Base-by-base conservation (phyloP, 768 basidiomycete genomes). In the Podaxis pistillaris region DNA sequence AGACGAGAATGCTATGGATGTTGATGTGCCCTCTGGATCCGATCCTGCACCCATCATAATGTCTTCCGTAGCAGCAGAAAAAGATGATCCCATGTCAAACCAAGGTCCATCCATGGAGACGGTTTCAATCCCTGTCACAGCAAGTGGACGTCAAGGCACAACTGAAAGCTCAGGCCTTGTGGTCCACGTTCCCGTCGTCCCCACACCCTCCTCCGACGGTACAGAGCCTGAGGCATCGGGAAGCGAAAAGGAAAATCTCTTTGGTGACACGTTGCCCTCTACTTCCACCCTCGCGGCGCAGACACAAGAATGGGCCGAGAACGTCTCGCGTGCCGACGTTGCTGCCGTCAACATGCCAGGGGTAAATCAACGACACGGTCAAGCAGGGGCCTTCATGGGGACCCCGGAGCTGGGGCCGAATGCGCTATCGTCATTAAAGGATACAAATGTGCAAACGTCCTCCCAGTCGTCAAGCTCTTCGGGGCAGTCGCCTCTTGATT, bases 291-390 rank as follows among this genome's bases (percentile, higher is more conserved):
- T 62, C 17, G 58, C 66, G 12, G 36, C 37, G 22, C 44, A 56
- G 19, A 62, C 61, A 17, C 26, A 47, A 49, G 46, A 47, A 40
- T 84, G 83, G 83, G 82, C 76, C 13, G 78, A 83, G 65, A 74
- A 74, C 56, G 61, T 56, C 11, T 49, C 54, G 1, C 54, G 22
- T 50, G 36, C 44, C 47, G 61, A 56, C 15, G 74, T 78, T 7
- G 71, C 69, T 7, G 73, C 36, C 24, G 4, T 38, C 51, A 59
- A 17, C 33, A 7, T 56, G 30, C 2, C 54, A 49, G 7, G 17
- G 26, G 9, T 44, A 55, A 36, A 46, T 47, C 60, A 56, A 19
- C 38, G 30, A 26, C 28, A 51, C 12, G 17, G 33, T 51, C 52
- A 44, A 13, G 13, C 53, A 44, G 26, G 17, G 55, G 50, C 36